Evolutionary conservation across 768 basidiomycete species (phyloP).

Genomic region (Steccherinum ochraceum): DNA sequence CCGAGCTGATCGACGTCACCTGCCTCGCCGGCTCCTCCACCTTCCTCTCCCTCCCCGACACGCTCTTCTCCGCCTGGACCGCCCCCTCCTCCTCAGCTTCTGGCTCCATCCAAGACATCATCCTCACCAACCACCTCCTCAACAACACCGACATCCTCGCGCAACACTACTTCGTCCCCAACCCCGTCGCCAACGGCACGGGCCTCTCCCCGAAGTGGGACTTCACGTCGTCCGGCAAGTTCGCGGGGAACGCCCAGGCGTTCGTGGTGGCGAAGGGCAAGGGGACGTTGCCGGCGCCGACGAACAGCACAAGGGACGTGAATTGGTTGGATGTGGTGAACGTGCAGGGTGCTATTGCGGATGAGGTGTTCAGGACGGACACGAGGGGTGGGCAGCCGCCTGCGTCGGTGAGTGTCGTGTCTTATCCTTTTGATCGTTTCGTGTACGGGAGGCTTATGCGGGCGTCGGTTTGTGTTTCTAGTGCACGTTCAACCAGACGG

Average conservation of each 20-base stretch:
- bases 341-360: conserved; percentile 18
- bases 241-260: conserved; percentile 14
- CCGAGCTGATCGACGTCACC: conserved; percentile 26
- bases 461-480: conserved; percentile 1
- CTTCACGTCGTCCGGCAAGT: conserved; percentile 21
- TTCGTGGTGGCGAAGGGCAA: conserved; percentile 20
- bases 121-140: conserved; percentile 13
- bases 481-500: conserved; percentile 16
- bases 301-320: conserved; percentile 22
- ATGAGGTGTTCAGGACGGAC: conserved; percentile 22
- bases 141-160: conserved; percentile 18
- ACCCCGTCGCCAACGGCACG: conserved; percentile 21
- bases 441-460: too few relatives aligned
- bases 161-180: conserved; percentile 34
- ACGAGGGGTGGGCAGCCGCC: conserved; percentile 29
- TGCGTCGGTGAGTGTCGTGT: conserved; percentile 15
- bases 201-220: conserved; percentile 29
- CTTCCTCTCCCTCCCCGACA: conserved; percentile 14
- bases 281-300: conserved; percentile 22
- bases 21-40: conserved; percentile 17
- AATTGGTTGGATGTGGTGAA: conserved; percentile 29
- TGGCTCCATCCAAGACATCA: conserved; percentile 16
- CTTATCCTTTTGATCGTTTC: not conserved
- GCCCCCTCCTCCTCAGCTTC: conserved; percentile 3
- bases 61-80: conserved; percentile 15